Base-by-base conservation (phyloP, 2,329 filamentous ascomycete species). In the Colletotrichum zoysiae region DNA sequence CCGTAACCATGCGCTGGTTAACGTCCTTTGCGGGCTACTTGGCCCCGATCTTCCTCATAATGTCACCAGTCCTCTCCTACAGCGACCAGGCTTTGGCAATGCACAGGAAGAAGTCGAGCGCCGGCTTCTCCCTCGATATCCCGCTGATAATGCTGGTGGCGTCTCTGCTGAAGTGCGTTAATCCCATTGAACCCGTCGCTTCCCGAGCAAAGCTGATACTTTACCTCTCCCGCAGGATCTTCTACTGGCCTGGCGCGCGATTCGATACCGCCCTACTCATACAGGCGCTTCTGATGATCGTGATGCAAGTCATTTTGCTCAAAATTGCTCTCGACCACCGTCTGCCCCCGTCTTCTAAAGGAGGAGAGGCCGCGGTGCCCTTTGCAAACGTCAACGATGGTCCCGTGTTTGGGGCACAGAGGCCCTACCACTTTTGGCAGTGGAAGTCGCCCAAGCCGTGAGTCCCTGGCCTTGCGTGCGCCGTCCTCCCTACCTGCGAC, bases 391-490 rank as follows among this genome's bases (percentile, higher is more conserved):
- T 83, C 9, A 79, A 85, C 50, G 83, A 85, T 44, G 70, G 70
- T 14, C 70, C 70, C 73, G 82, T 79, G 12, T 75, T 79, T 69
- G 81, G 79, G 69, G 81, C 81, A 56, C 85, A 84, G 73, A 85
- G 93, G 33, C 93, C 93, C 0, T 95, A 91, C 78, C 88, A 90
- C 77, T 95, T 95, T 80, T 95, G 93, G 93, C 92, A 93, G 81
- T 95, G 93, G 93, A 87, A 90, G 68, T 89, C 88, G 26, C 86
- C 90, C 7, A 90, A 90, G 76, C 92, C 92, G 83, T 91, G 79
- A 71, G 88, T 85, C 30, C 14, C 12, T 14, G 46, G 18, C 55
- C 26, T 26, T 58, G 35, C 51, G 30, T 40, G 20, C 38, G 46
- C 20, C 38, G 42, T 51, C 35, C 8, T 23, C 26, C 35, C 14